Evolutionary conservation across 805 yeast species (phyloP), one percentile per base, ranked within the genome.

Genomic region (Starmerella stigmatis): DNA sequence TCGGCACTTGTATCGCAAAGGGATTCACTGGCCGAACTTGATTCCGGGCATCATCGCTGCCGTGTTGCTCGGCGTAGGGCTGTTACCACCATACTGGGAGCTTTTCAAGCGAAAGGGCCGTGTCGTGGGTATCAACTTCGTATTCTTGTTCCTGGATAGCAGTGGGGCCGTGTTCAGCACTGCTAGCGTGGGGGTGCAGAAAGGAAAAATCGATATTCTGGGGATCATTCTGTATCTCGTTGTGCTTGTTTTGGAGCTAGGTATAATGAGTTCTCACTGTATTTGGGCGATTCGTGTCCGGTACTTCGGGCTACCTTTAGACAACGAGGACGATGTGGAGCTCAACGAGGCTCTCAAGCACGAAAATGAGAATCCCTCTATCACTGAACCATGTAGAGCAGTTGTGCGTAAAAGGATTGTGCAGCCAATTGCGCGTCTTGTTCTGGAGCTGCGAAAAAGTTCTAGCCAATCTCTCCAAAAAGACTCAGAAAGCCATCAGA

Each of bases 71-170:
- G 92, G 82, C 0, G 59, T 73, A 2, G 97, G 97, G 0, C 68
- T 89, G 28, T 52, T 89, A 0, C 96, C 96, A 0, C 96, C 96
- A 4, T 89, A 88, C 60, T 78, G 76, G 54, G 96, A 89, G 60
- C 65, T 89, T 21, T 73, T 77, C 26, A 83, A 85, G 57, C 70
- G 95, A 51, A 62, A 75, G 42, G 96, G 96, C 1, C 66, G 81
- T 28, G 96, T 89, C 3, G 77, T 86, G 3, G 97, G 97, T 0
- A 81, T 89, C 57, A 86, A 86, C 60, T 86, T 89, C 57, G 53
- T 81, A 3, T 89, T 89, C 52, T 67, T 89, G 47, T 57, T 70
- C 5, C 64, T 88, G 65, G 96, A 89, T 60, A 74, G 83, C 4
- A 51, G 74, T 21, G 97, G 97, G 8, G 96, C 96, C 0, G 62